phyloP scores from a whole-genome alignment of 2,329 filamentous ascomycete species.

The Pseudocercospora ulei region DNA sequence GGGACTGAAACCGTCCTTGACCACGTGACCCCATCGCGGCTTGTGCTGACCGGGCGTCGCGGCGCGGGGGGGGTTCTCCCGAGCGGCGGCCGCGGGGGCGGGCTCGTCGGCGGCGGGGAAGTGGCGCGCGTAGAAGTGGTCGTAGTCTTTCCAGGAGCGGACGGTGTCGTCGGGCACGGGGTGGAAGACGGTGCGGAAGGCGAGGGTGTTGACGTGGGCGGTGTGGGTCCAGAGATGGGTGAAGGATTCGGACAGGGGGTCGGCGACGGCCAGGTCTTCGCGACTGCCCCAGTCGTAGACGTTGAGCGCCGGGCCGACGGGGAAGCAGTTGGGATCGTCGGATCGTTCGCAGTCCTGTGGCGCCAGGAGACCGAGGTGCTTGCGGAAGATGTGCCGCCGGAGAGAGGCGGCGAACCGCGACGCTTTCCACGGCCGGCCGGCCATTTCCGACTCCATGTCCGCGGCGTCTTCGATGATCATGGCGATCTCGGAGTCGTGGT shows the following conservation, averaged over 20 bases:
- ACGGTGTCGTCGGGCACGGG: conserved; percentile 60
- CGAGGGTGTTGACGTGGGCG: conserved; percentile 67
- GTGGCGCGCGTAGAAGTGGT: conserved; percentile 57
- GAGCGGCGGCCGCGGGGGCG: conserved; percentile 41
- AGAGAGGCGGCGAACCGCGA: conserved; percentile 69
- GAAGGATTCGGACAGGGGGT: conserved; percentile 63
- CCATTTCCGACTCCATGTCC: conserved; percentile 61
- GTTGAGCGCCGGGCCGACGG: conserved; percentile 49
- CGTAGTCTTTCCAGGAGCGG: conserved; percentile 62
- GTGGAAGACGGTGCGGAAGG: conserved; percentile 75
- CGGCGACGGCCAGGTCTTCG: conserved; percentile 52
- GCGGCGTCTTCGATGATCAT: conserved; percentile 74
- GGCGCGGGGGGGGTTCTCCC: conserved; percentile 34
- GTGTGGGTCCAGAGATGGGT: conserved; percentile 61
- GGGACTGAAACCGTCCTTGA: conserved; percentile 45
- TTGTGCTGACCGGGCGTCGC: conserved; percentile 28
- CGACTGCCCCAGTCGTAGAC: conserved; percentile 42
- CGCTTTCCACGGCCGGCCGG: conserved; percentile 60
- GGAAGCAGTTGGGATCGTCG: conserved; percentile 48
- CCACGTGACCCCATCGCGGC: conserved; percentile 69
- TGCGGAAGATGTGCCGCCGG: conserved; percentile 76
- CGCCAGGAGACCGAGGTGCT: conserved; percentile 75
- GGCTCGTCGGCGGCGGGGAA: conserved; percentile 44
- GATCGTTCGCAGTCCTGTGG: conserved; percentile 58
- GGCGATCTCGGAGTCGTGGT: conserved; percentile 82